Conservation (phyloP, 2,329 filamentous ascomycete genomes). For the Sporothrix protearum region DNA sequence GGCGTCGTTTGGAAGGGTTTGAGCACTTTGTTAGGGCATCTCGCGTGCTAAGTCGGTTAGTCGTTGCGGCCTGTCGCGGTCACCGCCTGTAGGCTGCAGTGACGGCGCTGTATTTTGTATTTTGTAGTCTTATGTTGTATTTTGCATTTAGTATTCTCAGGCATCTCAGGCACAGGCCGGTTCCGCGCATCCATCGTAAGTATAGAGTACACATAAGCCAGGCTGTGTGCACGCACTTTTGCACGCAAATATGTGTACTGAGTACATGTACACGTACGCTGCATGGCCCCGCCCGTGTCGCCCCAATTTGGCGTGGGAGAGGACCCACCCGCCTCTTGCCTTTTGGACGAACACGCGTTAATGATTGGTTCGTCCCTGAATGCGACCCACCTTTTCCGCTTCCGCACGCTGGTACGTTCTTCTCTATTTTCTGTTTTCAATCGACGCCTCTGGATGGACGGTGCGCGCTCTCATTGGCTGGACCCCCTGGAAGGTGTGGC, state of each 20-base stretch:
- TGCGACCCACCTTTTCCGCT: neutral
- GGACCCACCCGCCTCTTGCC: neutral
- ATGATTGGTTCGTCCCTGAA: neutral
- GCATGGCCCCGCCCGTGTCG: neutral
- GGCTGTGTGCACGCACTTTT: neutral
- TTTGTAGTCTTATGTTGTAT: no score
- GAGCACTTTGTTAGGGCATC: neutral
- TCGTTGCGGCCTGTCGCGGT: neutral
- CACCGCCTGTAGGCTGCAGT: neutral
- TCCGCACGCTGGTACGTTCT: neutral
- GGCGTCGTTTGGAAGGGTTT: slow-evolving; percentile 2
- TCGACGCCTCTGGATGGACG: neutral
- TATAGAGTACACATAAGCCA: no score
- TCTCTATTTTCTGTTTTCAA: slow-evolving; percentile 17
- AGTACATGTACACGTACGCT: neutral
- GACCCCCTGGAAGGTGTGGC: neutral
- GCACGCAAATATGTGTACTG: neutral
- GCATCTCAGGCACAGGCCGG: neutral
- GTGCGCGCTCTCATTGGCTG: slow-evolving; percentile 8
- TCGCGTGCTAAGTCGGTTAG: neutral
- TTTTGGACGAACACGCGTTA: neutral
- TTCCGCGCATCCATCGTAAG: no score
- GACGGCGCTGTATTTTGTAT: neutral
- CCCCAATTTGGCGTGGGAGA: neutral
- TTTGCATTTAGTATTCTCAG: no score